Conservation (phyloP, 768 basidiomycete genomes). For the Candolleomyces aberdarensis region DNA sequence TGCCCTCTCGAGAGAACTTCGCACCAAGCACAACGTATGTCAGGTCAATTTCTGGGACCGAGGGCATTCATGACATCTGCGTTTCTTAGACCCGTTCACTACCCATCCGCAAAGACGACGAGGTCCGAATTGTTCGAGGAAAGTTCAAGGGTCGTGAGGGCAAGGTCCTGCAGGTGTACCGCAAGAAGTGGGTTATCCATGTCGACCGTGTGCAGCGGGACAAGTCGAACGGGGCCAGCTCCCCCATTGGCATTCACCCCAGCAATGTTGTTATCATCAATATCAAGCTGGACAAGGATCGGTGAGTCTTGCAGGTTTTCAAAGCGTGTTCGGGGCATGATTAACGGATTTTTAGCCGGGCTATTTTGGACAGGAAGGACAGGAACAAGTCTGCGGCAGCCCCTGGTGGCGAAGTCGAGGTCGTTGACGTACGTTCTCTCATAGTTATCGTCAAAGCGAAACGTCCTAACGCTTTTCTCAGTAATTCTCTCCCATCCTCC, state of each 20-base stretch:
- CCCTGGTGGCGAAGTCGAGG: slow-evolving; percentile 61
- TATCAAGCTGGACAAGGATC: slow-evolving; percentile 91
- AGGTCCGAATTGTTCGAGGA: slow-evolving; percentile 94
- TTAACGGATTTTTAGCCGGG: slow-evolving; percentile 49
- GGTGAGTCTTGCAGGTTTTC: slow-evolving; percentile 37
- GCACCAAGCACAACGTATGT: slow-evolving; percentile 86
- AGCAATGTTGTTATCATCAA: slow-evolving; percentile 94
- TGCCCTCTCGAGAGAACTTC: slow-evolving; percentile 91
- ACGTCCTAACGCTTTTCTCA: slow-evolving; percentile 19
- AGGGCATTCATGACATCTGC: slow-evolving; percentile 1
- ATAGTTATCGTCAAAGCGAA: slow-evolving; percentile 18
- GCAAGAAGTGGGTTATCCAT: slow-evolving; percentile 99
- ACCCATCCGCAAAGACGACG: slow-evolving; percentile 97
- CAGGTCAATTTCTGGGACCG: not conserved
- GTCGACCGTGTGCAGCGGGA: slow-evolving; percentile 97
- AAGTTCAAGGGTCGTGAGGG: slow-evolving; percentile 99
- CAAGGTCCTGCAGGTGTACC: slow-evolving; percentile 96
- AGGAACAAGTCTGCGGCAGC: slow-evolving; percentile 57
- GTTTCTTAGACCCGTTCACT: slow-evolving; percentile 73
- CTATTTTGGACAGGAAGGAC: slow-evolving; percentile 86
- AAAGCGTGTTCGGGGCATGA: not conserved
- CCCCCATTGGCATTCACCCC: slow-evolving; percentile 93
- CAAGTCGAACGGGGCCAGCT: slow-evolving; percentile 94
- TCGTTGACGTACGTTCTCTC: slow-evolving; percentile 65
- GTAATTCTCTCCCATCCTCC: slow-evolving; percentile 18